Percentiles rank a stretch among this genome's conserved stretches.
phyloP scores from a whole-genome alignment of 2,329 filamentous ascomycete genomes.

The Hortaea werneckii region DNA sequence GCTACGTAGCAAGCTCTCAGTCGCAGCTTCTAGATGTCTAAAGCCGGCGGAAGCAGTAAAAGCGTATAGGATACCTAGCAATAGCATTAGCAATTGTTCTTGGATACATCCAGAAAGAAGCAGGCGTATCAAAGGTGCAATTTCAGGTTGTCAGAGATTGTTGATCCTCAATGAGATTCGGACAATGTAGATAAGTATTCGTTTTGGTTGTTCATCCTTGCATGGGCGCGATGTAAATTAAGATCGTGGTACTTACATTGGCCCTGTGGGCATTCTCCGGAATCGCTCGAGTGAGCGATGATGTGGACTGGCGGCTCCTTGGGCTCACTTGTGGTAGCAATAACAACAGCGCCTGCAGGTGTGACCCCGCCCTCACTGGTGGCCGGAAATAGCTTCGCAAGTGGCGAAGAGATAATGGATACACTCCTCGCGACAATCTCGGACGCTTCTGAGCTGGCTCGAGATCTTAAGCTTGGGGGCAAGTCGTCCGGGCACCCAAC shows the following conservation, averaged over 20 bases:
- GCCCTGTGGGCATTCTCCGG: slow-evolving; percentile 76
- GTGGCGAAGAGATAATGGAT: slow-evolving; percentile 56
- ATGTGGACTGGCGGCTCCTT: slow-evolving; percentile 47
- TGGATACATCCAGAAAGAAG: neutral
- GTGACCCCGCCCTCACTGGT: slow-evolving; percentile 64
- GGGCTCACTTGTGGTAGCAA: slow-evolving; percentile 43
- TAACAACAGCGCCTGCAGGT: slow-evolving; percentile 63
- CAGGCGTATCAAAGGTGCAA: slow-evolving; percentile 25
- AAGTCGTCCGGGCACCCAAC: slow-evolving; percentile 18
- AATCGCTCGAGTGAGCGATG: slow-evolving; percentile 75
- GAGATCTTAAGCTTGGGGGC: slow-evolving; percentile 3
- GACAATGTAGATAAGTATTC: slow-evolving; percentile 99
- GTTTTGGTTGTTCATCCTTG: slow-evolving; percentile 66
- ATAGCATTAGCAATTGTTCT: neutral
- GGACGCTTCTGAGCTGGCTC: neutral
- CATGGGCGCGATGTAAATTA: neutral
- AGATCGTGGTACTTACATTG: slow-evolving; percentile 64
- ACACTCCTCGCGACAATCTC: slow-evolving; percentile 31
- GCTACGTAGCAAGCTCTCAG: slow-evolving; percentile 34
- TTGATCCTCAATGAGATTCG: slow-evolving; percentile 83
- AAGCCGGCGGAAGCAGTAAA: slow-evolving; percentile 33
- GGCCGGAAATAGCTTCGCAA: slow-evolving; percentile 58
- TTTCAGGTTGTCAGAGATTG: slow-evolving; percentile 84
- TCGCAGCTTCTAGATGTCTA: slow-evolving; percentile 29
- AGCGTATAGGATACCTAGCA: slow-evolving; percentile 50